A percentile compares a stretch with the other conserved stretches of the same genome.
Evolutionary conservation across 2,329 filamentous ascomycete genomes (phyloP).

Genomic region (Penicillium rolfsii): DNA sequence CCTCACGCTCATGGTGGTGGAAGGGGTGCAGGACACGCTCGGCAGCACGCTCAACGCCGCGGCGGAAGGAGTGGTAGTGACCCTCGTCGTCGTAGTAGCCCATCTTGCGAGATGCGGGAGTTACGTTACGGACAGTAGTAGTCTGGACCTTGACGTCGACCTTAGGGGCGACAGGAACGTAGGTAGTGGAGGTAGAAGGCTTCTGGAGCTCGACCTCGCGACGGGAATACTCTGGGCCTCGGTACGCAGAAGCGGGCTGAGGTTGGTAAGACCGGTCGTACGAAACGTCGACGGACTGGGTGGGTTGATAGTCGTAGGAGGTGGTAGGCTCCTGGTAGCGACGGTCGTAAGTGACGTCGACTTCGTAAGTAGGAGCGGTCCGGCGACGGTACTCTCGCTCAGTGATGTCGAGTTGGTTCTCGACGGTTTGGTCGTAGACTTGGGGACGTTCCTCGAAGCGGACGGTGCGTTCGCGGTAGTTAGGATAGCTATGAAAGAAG

Average conservation of each 20-base stretch:
- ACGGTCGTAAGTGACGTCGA: slow-evolving; percentile 48
- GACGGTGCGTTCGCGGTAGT: slow-evolving; percentile 55
- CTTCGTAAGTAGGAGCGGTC: slow-evolving; percentile 57
- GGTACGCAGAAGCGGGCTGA: slow-evolving; percentile 49
- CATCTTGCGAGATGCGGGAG: slow-evolving; percentile 63
- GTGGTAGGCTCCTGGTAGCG: slow-evolving; percentile 33
- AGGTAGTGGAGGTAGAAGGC: slow-evolving; percentile 35
- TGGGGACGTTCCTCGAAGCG: slow-evolving; percentile 50
- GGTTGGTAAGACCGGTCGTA: slow-evolving; percentile 36
- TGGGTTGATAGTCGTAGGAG: slow-evolving; percentile 30
- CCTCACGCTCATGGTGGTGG: slow-evolving; percentile 55
- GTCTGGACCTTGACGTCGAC: slow-evolving; percentile 55
- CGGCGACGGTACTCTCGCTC: slow-evolving; percentile 69
- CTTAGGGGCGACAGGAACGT: slow-evolving; percentile 35
- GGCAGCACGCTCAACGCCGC: slow-evolving; percentile 68
- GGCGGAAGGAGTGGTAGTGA: slow-evolving; percentile 74
- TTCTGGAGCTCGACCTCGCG: slow-evolving; percentile 36
- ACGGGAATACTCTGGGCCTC: slow-evolving; percentile 39
- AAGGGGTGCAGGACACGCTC: slow-evolving; percentile 68
- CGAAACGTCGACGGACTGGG: slow-evolving; percentile 32
- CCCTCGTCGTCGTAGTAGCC: slow-evolving; percentile 81
- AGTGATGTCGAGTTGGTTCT: slow-evolving; percentile 56
- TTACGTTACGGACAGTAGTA: slow-evolving; percentile 57
- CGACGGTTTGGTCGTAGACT: slow-evolving; percentile 47
- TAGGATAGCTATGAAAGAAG: slow-evolving; percentile 53